phyloP scores from a whole-genome alignment of 768 basidiomycete species.

The Lentinula boryana region DNA sequence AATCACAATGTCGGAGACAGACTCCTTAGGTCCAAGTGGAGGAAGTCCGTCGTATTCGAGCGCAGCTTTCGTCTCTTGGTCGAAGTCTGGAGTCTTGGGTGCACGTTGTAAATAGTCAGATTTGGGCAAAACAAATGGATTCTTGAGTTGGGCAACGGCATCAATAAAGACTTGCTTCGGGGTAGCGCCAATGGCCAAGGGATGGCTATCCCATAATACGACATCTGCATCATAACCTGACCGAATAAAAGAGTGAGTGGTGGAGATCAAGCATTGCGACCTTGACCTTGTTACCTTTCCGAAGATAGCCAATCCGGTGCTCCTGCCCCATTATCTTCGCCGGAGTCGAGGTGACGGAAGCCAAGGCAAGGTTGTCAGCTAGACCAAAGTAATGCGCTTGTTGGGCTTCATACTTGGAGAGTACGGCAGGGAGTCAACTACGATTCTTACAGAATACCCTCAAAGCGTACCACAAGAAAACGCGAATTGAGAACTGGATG shows the following conservation, averaged over 20 bases:
- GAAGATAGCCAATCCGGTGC: slow-evolving; percentile 72
- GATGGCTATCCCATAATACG: slow-evolving; percentile 75
- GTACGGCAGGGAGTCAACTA: slow-evolving; percentile 7
- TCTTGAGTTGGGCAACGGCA: slow-evolving; percentile 64
- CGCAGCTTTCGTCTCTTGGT: slow-evolving; percentile 47
- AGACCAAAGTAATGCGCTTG: slow-evolving; percentile 74
- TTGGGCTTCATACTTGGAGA: slow-evolving; percentile 55
- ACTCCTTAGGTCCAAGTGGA: slow-evolving; percentile 42
- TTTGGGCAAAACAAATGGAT: slow-evolving; percentile 42
- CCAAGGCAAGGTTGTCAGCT: slow-evolving; percentile 55
- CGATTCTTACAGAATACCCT: too few relatives aligned
- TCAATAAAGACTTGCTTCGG: slow-evolving; percentile 83
- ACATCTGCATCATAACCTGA: slow-evolving; percentile 71
- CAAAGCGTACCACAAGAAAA: slow-evolving; percentile 38
- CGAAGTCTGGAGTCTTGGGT: slow-evolving; percentile 55
- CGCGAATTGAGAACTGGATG: slow-evolving; percentile 61
- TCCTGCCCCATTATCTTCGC: slow-evolving; percentile 66
- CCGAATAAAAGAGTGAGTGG: background rate
- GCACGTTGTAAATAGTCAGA: slow-evolving; percentile 44
- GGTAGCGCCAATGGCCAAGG: slow-evolving; percentile 70
- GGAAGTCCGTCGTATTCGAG: slow-evolving; percentile 61
- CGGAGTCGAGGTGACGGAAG: slow-evolving; percentile 66
- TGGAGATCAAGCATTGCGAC: background rate
- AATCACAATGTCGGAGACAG: slow-evolving; percentile 34
- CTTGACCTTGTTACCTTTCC: slow-evolving; percentile 32